A percentile compares a stretch with the other conserved stretches of the same genome.
phyloP scores from a whole-genome alignment of 805 yeast genomes.

The Candida vaughaniae region DNA sequence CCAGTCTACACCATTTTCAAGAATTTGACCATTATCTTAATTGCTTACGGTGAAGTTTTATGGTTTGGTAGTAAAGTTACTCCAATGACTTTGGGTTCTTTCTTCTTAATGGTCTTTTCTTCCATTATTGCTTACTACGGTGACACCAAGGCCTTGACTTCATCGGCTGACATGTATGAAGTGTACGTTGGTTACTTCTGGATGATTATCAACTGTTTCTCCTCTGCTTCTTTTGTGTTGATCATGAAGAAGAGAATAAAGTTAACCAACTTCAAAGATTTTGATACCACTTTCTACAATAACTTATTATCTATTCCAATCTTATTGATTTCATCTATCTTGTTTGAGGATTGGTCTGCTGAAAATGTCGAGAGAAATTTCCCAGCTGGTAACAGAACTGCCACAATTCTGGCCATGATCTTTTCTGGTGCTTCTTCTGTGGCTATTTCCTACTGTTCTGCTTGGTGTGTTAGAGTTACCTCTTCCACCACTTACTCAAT shows the following conservation, averaged over 20 bases:
- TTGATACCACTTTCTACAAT: slow-evolving; percentile 98
- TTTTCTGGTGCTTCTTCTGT: slow-evolving; percentile 93
- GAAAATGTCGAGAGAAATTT: slow-evolving; percentile 74
- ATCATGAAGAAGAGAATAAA: slow-evolving; percentile 97
- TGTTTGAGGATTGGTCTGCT: slow-evolving; percentile 91
- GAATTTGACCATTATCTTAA: slow-evolving; percentile 92
- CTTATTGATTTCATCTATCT: slow-evolving; percentile 67
- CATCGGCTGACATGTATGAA: slow-evolving; percentile 43
- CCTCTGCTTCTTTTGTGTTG: slow-evolving; percentile 90
- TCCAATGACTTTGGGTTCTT: slow-evolving; percentile 85
- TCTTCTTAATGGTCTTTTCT: slow-evolving; percentile 88
- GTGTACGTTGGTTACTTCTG: slow-evolving; percentile 80
- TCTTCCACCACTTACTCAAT: slow-evolving; percentile 97
- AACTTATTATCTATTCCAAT: slow-evolving; percentile 92
- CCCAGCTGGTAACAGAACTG: slow-evolving; percentile 66
- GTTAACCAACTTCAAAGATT: slow-evolving; percentile 93
- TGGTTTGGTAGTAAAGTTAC: slow-evolving; percentile 96
- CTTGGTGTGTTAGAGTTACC: slow-evolving; percentile 99
- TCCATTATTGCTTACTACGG: slow-evolving; percentile 96
- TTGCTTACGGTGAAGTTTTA: slow-evolving; percentile 96
- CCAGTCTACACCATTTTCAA: slow-evolving; percentile 98
- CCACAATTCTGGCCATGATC: slow-evolving; percentile 78
- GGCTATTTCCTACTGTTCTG: slow-evolving; percentile 97
- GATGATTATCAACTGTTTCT: slow-evolving; percentile 94
- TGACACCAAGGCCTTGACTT: slow-evolving; percentile 47